phyloP scores from a whole-genome alignment of 2,329 filamentous ascomycete genomes.

The Trichoderma afroharzianum region DNA sequence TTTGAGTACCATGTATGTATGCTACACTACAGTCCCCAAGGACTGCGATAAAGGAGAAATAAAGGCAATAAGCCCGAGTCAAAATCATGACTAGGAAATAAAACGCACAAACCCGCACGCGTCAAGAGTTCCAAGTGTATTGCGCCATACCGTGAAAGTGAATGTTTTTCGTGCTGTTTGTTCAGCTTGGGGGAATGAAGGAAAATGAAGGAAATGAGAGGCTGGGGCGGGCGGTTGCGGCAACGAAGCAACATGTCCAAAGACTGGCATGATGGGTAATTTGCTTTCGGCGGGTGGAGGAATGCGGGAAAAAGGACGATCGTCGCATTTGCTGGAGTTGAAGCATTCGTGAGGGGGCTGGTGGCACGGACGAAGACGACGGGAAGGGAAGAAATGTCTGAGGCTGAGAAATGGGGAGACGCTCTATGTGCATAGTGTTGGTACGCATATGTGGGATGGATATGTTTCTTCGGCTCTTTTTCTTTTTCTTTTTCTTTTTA shows the following conservation, averaged over 20 bases:
- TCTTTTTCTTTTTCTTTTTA: too few species aligned
- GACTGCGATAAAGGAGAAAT: constrained; percentile 3
- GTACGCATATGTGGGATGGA: neutral
- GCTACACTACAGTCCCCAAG: neutral
- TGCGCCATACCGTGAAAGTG: neutral
- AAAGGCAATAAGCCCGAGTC: neutral
- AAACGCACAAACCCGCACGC: neutral
- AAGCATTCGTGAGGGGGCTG: neutral
- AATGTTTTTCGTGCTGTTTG: neutral
- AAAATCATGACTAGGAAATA: neutral
- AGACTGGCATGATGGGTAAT: constrained; percentile 5
- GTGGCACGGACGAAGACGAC: neutral
- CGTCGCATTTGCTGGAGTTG: neutral
- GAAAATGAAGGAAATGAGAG: neutral
- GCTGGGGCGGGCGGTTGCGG: neutral
- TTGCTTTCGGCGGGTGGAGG: constrained; percentile 1
- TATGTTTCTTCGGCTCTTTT: neutral
- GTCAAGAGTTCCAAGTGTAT: neutral
- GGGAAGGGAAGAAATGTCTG: neutral
- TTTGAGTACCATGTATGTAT: constrained; percentile 11
- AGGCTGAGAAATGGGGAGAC: neutral
- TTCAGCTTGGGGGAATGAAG: neutral
- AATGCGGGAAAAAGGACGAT: neutral
- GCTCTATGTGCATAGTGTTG: neutral
- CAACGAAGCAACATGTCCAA: neutral